Conservation (phyloP, 2,329 filamentous ascomycete genomes). For the Alternaria hordeiaustralica region DNA sequence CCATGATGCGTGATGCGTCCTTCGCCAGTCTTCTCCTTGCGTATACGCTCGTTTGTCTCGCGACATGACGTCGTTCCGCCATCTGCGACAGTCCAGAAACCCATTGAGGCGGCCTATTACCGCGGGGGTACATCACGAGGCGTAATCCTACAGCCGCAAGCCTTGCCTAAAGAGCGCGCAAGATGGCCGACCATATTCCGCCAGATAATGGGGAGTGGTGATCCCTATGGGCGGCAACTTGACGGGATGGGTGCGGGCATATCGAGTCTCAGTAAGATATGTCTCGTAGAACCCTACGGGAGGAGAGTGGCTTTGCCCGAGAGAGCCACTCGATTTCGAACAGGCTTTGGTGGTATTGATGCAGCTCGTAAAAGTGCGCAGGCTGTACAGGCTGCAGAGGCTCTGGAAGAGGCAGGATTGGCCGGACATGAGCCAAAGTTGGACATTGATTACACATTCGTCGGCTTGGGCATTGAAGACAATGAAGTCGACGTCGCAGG, state of each 20-base stretch:
- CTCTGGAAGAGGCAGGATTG: not conserved
- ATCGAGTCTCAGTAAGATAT: constrained; percentile 74
- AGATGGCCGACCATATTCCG: constrained; percentile 64
- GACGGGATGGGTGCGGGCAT: constrained; percentile 74
- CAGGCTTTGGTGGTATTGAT: constrained; percentile 19
- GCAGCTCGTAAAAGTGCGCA: constrained; percentile 9
- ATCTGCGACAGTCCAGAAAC: constrained; percentile 19
- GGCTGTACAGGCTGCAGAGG: not conserved
- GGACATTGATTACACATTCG: constrained; percentile 75
- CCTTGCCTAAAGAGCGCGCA: constrained; percentile 57
- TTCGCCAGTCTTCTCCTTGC: constrained; percentile 23
- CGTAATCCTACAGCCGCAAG: constrained; percentile 62
- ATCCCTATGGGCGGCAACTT: constrained; percentile 72
- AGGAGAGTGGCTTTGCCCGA: not conserved
- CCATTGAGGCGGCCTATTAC: constrained; percentile 62
- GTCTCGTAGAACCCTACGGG: constrained; percentile 61
- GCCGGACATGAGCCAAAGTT: constrained; percentile 8
- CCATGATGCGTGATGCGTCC: constrained; percentile 33
- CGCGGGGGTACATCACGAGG: constrained; percentile 74
- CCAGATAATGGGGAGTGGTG: constrained; percentile 67
- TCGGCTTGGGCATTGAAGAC: constrained; percentile 70
- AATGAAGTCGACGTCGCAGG: constrained; percentile 68
- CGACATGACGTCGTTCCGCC: constrained; percentile 12
- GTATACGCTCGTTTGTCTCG: constrained; percentile 19
- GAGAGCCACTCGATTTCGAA: constrained; percentile 9